A percentile compares a stretch with the other conserved stretches of the same genome.
Evolutionary conservation across 2,329 filamentous ascomycete genomes (phyloP).

Genomic region (Colletotrichum noveboracense): DNA sequence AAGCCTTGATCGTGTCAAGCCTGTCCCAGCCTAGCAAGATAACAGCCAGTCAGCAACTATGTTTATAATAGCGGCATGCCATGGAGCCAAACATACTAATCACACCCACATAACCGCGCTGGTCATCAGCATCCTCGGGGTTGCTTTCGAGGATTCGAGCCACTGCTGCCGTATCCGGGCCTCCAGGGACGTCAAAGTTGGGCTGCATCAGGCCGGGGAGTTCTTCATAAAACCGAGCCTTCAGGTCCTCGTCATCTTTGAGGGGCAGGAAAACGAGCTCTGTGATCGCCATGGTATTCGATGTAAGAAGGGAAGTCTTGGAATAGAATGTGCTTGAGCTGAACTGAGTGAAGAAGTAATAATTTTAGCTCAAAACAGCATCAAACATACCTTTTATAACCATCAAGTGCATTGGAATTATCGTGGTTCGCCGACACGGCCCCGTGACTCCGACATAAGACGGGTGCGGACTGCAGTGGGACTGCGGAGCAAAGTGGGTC

Average conservation of each 20-base stretch:
- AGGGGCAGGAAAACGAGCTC: background rate
- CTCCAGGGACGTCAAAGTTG: background rate
- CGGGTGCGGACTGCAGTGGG: background rate
- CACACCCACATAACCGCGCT: background rate
- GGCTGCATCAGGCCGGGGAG: background rate
- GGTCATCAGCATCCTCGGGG: background rate
- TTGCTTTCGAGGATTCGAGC: background rate
- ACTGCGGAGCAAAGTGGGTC: background rate
- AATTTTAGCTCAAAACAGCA: background rate
- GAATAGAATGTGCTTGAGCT: background rate
- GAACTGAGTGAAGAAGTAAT: background rate
- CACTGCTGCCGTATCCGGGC: background rate
- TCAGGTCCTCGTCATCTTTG: background rate
- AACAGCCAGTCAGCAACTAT: background rate
- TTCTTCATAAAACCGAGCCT: background rate
- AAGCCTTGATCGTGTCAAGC: background rate
- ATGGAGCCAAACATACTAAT: background rate
- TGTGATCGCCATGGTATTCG: background rate
- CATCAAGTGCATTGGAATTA: background rate
- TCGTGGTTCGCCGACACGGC: background rate
- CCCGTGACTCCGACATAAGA: background rate
- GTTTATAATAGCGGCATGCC: background rate
- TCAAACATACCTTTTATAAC: background rate
- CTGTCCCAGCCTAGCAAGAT: background rate
- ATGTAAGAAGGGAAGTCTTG: too few relatives aligned